Evolutionary conservation across 768 basidiomycete genomes (phyloP), one percentile per base, ranked within the genome.

Genomic region (Amanita exitialis): DNA sequence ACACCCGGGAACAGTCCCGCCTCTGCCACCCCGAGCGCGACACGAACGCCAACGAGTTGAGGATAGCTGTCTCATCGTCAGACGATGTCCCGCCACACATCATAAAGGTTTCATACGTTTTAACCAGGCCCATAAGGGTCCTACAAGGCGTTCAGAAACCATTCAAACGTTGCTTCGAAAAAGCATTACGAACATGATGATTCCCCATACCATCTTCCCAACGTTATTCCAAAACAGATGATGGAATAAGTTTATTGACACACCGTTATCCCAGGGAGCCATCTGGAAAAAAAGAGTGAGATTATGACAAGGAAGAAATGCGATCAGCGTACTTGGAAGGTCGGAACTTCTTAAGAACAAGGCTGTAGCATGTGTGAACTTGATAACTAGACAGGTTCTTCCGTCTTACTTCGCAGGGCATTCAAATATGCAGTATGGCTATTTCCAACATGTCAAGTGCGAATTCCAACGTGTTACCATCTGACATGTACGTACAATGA

Each of bases 1-100:
- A 86, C 81, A 25, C 84, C 85, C 7, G 86, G 84, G 63, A 83
- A 87, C 8, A 86, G 60, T 2, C 86, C 83, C 4, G 82, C 80
- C 63, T 88, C 86, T 0, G 82, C 75, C 3, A 82, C 60, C 3
- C 85, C 85, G 15, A 48, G 47, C 8, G 18, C 16, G 9, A 48
- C 30, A 13, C 45, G 45, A 16, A 47, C 34, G 6, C 32, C 21
- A 23, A 47, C 21, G 12, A 47, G 45, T 34, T 47, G 20, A 6
- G 30, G 32, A 23, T 47, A 47, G 35, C 45, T 47, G 21, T 9
- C 7, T 13, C 7, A n/a, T 10, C 6, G 34, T 52, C 39, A 50
- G 37, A 16, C 16, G 13, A 2, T 28, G 6, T 16, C 2, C 30
- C n/a, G n/a, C 0, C 9, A 16, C 1, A 9, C 12, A 42, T 12